Conservation (phyloP, 2,329 filamentous ascomycete genomes). For the Aspergillus sp. region DNA sequence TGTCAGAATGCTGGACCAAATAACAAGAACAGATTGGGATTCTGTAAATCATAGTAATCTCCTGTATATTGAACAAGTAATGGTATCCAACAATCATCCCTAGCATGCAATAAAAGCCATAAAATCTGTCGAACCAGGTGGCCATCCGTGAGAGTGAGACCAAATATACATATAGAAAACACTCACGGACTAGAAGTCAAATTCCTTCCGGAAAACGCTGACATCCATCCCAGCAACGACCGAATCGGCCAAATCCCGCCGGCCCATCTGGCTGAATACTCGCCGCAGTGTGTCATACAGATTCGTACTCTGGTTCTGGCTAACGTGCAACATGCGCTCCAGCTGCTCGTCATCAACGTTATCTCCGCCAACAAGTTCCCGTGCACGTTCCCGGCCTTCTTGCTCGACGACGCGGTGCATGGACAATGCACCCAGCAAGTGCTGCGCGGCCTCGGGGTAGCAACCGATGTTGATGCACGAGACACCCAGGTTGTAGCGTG, state of each 20-base stretch:
- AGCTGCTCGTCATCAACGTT: slow-evolving; percentile 61
- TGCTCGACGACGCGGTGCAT: slow-evolving; percentile 94
- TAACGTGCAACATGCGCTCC: slow-evolving; percentile 68
- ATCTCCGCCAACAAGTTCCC: slow-evolving; percentile 64
- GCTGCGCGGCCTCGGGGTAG: slow-evolving; percentile 83
- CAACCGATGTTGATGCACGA: slow-evolving; percentile 97
- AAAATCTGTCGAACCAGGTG: too few species aligned
- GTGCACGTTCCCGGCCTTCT: slow-evolving; percentile 71
- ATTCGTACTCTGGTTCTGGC: slow-evolving; percentile 92
- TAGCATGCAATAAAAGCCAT: background rate
- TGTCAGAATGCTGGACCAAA: too few species aligned
- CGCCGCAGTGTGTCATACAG: slow-evolving; percentile 87
- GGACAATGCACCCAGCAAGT: slow-evolving; percentile 79
- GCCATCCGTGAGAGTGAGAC: too few species aligned
- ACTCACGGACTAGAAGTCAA: slow-evolving; percentile 60
- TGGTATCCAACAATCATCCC: slow-evolving; percentile 12
- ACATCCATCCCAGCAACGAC: slow-evolving; percentile 88
- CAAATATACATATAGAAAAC: background rate
- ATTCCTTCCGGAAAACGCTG: slow-evolving; percentile 77
- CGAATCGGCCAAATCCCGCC: slow-evolving; percentile 77
- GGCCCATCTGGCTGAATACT: slow-evolving; percentile 94
- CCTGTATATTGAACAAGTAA: slow-evolving; percentile 1
- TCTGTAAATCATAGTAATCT: background rate
- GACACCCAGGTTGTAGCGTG: slow-evolving; percentile 92
- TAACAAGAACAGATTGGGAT: too few species aligned